phyloP scores from a whole-genome alignment of 805 yeast genomes.

The Pichia nanzhaoensis region DNA sequence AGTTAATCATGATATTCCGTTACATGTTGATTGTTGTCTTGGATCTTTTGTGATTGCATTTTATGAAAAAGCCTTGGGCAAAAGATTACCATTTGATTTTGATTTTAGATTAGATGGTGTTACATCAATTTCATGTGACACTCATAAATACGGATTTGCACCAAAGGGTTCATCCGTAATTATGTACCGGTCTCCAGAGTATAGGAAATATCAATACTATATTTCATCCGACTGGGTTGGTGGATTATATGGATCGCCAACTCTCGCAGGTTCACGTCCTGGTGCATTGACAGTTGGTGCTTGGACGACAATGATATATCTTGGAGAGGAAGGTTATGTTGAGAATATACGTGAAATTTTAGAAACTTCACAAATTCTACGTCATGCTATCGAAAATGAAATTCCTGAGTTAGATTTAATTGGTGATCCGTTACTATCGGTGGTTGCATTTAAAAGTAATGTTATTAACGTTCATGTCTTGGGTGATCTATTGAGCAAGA shows the following conservation, averaged over 20 bases:
- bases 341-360: slow-evolving; percentile 63
- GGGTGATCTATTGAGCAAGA: slow-evolving; percentile 58
- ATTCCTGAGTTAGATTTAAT: slow-evolving; percentile 57
- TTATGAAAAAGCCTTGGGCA: slow-evolving; percentile 40
- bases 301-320: slow-evolving; percentile 84
- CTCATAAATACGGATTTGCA: slow-evolving; percentile 98
- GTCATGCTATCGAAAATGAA: slow-evolving; percentile 36
- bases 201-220: slow-evolving; percentile 79
- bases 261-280: slow-evolving; percentile 93
- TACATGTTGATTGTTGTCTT: slow-evolving; percentile 93
- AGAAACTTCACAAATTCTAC: slow-evolving; percentile 53
- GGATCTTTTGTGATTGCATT: slow-evolving; percentile 90
- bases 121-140: slow-evolving; percentile 97
- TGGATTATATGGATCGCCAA: slow-evolving; percentile 94
- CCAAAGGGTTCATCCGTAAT: slow-evolving; percentile 94
- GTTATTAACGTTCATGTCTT: slow-evolving; percentile 66
- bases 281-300: slow-evolving; percentile 98
- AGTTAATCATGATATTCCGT: slow-evolving; percentile 60
- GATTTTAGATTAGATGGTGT: slow-evolving; percentile 88
- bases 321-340: slow-evolving; percentile 81
- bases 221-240: slow-evolving; percentile 85
- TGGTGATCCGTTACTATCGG: slow-evolving; percentile 84
- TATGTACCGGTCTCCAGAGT: slow-evolving; percentile 68
- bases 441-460: slow-evolving; percentile 65
- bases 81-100: slow-evolving; percentile 42